phyloP scores from a whole-genome alignment of 768 basidiomycete species.

The Russula vinacea region DNA sequence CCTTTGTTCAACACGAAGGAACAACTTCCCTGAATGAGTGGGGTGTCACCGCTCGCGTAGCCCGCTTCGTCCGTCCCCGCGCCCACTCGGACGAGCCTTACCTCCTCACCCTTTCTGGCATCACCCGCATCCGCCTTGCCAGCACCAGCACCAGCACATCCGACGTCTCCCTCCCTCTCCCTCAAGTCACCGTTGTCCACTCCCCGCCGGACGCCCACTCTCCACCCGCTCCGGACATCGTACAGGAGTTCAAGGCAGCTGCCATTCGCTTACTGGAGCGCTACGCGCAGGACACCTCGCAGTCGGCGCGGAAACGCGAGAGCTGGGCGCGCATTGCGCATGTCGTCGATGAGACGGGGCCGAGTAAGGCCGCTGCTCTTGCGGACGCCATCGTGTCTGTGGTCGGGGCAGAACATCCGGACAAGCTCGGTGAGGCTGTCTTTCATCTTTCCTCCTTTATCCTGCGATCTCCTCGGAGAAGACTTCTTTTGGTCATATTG shows the following conservation, averaged over 20 bases:
- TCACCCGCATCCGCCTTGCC: conserved; percentile 60
- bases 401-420: conserved; percentile 62
- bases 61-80: conserved; percentile 64
- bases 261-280: conserved; percentile 66
- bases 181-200: conserved; percentile 32
- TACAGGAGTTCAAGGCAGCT: conserved; percentile 66
- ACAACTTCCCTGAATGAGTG: conserved; percentile 44
- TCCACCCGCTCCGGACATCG: conserved; percentile 50
- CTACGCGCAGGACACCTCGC: conserved; percentile 45
- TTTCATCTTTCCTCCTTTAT: neutral
- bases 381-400: conserved; percentile 69
- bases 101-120: conserved; percentile 67
- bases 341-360: conserved; percentile 71
- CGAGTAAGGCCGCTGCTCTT: conserved; percentile 65
- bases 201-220: conserved; percentile 39
- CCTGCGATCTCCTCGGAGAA: too few relatives aligned
- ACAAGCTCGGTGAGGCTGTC: conserved; percentile 59
- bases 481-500: neutral
- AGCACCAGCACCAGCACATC: conserved; percentile 35
- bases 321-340: conserved; percentile 64
- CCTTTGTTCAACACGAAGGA: conserved; percentile 40
- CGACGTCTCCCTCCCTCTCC: conserved; percentile 38
- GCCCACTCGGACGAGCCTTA: conserved; percentile 58
- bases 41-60: conserved; percentile 69
- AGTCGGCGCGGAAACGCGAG: conserved; percentile 51